Percentiles rank a stretch among this genome's conserved stretches.
These are phyloP conservation scores for Pyracantha coccinea DNA, from an alignment of 331 rosid species.

Conservation along the genomic window DNA sequence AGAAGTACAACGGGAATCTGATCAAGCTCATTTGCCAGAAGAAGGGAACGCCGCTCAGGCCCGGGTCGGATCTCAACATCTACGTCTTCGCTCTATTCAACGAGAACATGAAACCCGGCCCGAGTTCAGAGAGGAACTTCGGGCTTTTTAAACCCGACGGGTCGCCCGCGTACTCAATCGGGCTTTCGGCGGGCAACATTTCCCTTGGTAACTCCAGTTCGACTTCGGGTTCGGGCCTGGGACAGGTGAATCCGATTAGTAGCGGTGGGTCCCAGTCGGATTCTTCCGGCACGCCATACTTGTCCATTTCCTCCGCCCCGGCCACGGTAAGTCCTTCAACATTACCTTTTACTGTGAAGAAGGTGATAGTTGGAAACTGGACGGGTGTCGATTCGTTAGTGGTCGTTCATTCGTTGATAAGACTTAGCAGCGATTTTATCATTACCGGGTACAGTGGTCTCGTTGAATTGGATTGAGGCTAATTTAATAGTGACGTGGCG, in stretches of 20 bases:
- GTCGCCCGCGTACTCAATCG: conserved; percentile 57
- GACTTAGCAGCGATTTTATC: not conserved
- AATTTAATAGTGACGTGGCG: not conserved
- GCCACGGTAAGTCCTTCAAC: conserved; percentile 28
- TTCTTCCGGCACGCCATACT: conserved; percentile 49
- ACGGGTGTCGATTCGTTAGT: not conserved
- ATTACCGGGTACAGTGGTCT: not conserved
- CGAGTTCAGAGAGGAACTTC: conserved; percentile 84
- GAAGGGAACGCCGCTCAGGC: conserved; percentile 79
- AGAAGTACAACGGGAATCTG: conserved; percentile 77
- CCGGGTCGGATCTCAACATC: conserved; percentile 65
- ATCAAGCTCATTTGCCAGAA: conserved; percentile 44
- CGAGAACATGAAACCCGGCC: conserved; percentile 97
- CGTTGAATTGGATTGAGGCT: not conserved
- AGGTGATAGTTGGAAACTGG: not conserved
- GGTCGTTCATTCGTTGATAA: not conserved
- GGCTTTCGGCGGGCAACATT: conserved; percentile 24
- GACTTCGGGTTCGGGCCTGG: conserved; percentile 2
- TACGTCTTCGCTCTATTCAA: conserved; percentile 88
- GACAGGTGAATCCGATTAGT: conserved; percentile 11
- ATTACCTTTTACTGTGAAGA: not conserved
- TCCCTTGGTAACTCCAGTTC: conserved; percentile 7
- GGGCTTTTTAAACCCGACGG: conserved; percentile 92
- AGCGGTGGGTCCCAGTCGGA: conserved; percentile 25
- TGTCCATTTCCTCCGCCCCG: conserved; percentile 62